phyloP scores from a whole-genome alignment of 495 filamentous ascomycete genomes.

The Penicillium maclennaniae region DNA sequence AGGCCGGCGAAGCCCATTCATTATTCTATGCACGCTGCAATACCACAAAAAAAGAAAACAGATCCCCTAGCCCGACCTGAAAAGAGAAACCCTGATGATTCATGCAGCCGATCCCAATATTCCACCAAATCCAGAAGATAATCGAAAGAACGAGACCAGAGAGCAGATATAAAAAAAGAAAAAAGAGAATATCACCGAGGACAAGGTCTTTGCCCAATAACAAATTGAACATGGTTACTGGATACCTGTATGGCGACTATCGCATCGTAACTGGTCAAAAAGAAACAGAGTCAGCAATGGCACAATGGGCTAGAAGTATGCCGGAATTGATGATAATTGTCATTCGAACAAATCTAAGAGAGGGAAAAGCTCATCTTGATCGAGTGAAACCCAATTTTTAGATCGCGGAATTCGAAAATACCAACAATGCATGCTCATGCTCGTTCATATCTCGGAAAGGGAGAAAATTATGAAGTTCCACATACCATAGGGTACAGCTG shows the following conservation, averaged over 20 bases:
- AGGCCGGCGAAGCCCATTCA: constrained; percentile 15
- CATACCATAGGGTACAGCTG: neutral
- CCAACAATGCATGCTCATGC: neutral
- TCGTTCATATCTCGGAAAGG: constrained; percentile 1
- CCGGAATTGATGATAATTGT: too few relatives aligned
- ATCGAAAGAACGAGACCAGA: neutral
- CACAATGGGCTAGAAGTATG: neutral
- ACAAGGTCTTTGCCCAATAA: neutral
- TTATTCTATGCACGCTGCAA: constrained; percentile 27
- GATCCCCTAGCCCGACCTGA: constrained; percentile 13
- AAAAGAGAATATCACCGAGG: neutral
- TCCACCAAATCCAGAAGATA: constrained; percentile 12
- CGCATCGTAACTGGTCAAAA: neutral
- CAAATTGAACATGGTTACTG: neutral
- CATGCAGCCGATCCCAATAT: constrained; percentile 16
- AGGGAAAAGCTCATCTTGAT: neutral
- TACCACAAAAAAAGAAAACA: constrained; percentile 16
- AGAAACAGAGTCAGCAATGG: neutral
- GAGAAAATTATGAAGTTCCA: neutral
- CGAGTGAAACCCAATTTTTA: neutral
- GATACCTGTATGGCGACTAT: neutral
- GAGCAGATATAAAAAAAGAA: constrained; percentile 4
- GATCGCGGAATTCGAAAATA: neutral
- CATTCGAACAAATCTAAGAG: neutral
- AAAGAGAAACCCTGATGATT: constrained; percentile 16